phyloP scores from a whole-genome alignment of 202 grass and related monocot genomes.

The Zoysia matrella region DNA sequence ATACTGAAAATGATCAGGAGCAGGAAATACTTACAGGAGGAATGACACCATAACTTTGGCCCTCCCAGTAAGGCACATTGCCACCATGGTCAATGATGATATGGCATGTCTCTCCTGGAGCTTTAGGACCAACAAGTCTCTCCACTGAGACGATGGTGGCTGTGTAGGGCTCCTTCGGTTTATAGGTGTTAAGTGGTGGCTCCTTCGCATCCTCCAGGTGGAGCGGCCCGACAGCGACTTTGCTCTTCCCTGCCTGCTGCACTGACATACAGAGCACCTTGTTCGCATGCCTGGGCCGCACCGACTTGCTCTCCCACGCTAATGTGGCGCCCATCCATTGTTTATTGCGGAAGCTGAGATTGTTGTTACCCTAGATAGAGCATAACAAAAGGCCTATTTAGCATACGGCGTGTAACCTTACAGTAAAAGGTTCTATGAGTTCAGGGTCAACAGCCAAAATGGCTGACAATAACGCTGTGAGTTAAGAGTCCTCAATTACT shows the following conservation, averaged over 20 bases:
- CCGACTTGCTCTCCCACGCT: slow-evolving; percentile 39
- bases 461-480: neutral
- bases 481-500: neutral
- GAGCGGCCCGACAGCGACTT: slow-evolving; percentile 60
- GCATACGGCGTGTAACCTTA: neutral
- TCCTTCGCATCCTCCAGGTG: slow-evolving; percentile 81
- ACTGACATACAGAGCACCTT: slow-evolving; percentile 63
- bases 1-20: neutral
- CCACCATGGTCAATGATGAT: too few relatives aligned
- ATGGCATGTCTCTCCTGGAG: slow-evolving; percentile 30
- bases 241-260: slow-evolving; percentile 66
- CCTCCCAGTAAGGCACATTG: too few relatives aligned
- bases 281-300: slow-evolving; percentile 26
- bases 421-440: neutral
- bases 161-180: slow-evolving; percentile 80
- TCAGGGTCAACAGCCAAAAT: neutral
- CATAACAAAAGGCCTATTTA: neutral
- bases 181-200: slow-evolving; percentile 88
- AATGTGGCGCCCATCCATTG: slow-evolving; percentile 47
- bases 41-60: too few relatives aligned
- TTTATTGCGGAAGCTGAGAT: slow-evolving; percentile 59
- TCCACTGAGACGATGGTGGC: slow-evolving; percentile 84
- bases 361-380: slow-evolving; percentile 55
- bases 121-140: slow-evolving; percentile 76
- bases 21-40: slow-evolving; percentile 38